Base-by-base conservation (phyloP, 1,139 yeast species). In the Hyphopichia pseudoburtonii region DNA sequence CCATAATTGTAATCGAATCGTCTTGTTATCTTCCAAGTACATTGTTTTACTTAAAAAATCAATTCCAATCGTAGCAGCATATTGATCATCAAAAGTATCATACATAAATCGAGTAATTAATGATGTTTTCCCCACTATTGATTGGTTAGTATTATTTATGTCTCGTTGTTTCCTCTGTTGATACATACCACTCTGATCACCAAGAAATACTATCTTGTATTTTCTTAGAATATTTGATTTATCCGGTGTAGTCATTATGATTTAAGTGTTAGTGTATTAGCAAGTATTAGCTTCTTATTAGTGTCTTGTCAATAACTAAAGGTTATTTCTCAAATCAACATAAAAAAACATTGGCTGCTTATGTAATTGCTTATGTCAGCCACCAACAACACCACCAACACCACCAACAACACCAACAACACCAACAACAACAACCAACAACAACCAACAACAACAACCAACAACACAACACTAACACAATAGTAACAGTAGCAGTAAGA, bases 81-180 rank as follows among this genome's bases (percentile, higher is more conserved):
- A 86, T 57, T 92, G 95, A 34, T 94, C 95, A 60, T 92, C 97
- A 59, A 92, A 92, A n/a, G 96, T 86, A 57, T 92, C 97, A 60
- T 92, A 90, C 97, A 92, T 92, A 66, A 92, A 92, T 46, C 98
- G 72, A 15, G 98, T 89, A 51, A 92, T 86, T 43, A 92, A 75
- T 6, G 97, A 90, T 7, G 98, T 92, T 62, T 92, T 92, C 29
- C 98, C 98, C 34, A 92, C 92, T 68, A 50, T 23, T 17, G 27
- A 6, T 34, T 17, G 11, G 41, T 37, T 17, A 36, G 26, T 36
- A n/a, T 14, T 26, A 18, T 11, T 6, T 15, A 24, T 16, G 7
- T 21, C 23, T 21, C 10, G 7, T 21, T 7, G 10, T 27, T 17
- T 3, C 16, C 25, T 14, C 29, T 26, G 26, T 27, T 14, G 30